phyloP scores from a whole-genome alignment of 164 flowering plant genomes.

The Berberis thunbergii region DNA sequence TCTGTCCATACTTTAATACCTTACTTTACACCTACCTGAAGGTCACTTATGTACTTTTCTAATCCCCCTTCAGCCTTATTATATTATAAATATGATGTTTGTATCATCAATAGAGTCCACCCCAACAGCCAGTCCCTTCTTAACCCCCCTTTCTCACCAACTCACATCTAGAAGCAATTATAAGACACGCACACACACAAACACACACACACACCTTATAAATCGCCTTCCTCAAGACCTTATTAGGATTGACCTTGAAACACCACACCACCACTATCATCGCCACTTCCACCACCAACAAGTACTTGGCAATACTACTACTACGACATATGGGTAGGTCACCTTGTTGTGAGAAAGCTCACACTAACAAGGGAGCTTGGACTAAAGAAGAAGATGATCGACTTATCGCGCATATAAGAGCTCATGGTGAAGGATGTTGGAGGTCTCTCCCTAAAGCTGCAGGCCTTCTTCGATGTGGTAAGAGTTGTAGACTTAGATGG shows the following conservation, averaged over 20 bases:
- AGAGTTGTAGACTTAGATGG: constrained; percentile 91
- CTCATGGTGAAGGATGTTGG: constrained; percentile 99
- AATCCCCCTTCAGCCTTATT: constrained; percentile 10
- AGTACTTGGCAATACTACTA: background rate
- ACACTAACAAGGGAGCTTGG: constrained; percentile 99
- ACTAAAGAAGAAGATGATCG: constrained; percentile 97
- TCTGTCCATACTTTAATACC: constrained; percentile 3
- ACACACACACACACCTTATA: constrained; percentile 47
- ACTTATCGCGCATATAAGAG: constrained; percentile 72
- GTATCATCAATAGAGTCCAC: constrained; percentile 24
- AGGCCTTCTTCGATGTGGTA: constrained; percentile 87
- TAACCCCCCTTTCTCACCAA: constrained; percentile 65
- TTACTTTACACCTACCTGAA: constrained; percentile 51
- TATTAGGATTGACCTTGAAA: constrained; percentile 34
- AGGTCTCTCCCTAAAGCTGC: constrained; percentile 32
- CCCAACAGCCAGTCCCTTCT: constrained; percentile 38
- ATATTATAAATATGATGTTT: constrained; percentile 16
- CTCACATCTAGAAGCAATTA: constrained; percentile 84
- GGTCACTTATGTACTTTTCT: constrained; percentile 8
- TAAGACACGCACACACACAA: background rate
- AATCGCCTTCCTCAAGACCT: constrained; percentile 21
- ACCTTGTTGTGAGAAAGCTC: constrained; percentile 98
- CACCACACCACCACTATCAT: constrained; percentile 6
- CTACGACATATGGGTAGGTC: constrained; percentile 69
- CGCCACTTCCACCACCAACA: constrained; percentile 12